A percentile compares a stretch with the other conserved stretches of the same genome.
phyloP scores from a whole-genome alignment of 176 grass and related monocot species.

The Juncus effusus region DNA sequence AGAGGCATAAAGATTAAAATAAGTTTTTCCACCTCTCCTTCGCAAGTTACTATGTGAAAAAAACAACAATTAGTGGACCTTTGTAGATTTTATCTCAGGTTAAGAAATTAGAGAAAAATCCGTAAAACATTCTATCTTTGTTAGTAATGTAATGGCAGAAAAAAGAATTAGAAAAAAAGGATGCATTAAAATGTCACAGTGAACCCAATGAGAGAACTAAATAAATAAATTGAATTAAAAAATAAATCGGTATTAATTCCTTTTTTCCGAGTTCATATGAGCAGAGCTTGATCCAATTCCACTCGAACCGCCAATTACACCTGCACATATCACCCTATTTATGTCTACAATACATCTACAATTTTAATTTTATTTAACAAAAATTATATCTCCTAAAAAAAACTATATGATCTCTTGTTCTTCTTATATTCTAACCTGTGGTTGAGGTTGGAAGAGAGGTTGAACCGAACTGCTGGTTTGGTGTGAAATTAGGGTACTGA shows the following conservation, averaged over 20 bases:
- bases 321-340: slow-evolving; percentile 6
- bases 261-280: slow-evolving; percentile 25
- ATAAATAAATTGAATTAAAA: slow-evolving; percentile 28
- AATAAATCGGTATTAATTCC: slow-evolving; percentile 13
- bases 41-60: no score
- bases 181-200: slow-evolving; percentile 24
- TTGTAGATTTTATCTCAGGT: slow-evolving; percentile 3
- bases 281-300: slow-evolving; percentile 27
- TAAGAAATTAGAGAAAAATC: slow-evolving; percentile 8
- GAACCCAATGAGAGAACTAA: slow-evolving; percentile 29
- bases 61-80: slow-evolving; percentile 3
- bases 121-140: slow-evolving; percentile 9
- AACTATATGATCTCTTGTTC: background rate
- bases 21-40: background rate
- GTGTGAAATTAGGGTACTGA: slow-evolving; percentile 17
- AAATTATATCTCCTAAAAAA: background rate
- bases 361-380: background rate
- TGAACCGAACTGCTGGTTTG: slow-evolving; percentile 20
- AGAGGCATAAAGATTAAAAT: background rate
- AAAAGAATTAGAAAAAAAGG: slow-evolving; percentile 1
- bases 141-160: slow-evolving; percentile 9
- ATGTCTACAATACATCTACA: background rate
- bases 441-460: slow-evolving; percentile 24
- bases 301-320: slow-evolving; percentile 2
- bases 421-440: slow-evolving; percentile 13